Evolutionary conservation across 106 monocot genomes (phyloP).

Genomic region (Acorus calamus): DNA sequence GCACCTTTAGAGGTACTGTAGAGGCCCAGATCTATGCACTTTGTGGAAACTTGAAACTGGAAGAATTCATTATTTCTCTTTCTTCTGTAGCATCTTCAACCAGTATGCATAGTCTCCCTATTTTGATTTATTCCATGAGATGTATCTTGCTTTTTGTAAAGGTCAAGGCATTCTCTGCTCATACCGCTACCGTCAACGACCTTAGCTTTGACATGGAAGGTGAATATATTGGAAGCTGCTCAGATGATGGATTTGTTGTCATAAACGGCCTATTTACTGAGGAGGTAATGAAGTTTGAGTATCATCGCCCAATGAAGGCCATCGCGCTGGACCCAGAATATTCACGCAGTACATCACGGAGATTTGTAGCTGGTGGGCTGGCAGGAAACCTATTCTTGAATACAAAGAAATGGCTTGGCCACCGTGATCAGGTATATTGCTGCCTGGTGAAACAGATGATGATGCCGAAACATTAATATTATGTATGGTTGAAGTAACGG

Average conservation of each 20-base stretch:
- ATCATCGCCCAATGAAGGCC: conserved; percentile 95
- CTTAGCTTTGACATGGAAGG: conserved; percentile 87
- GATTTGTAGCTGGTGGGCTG: conserved; percentile 91
- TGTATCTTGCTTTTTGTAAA: conserved; percentile 12
- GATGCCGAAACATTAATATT: no score
- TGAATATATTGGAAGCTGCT: conserved; percentile 92
- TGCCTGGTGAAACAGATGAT: background rate
- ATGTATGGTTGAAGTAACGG: no score
- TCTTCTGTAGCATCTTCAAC: no score
- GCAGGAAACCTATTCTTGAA: conserved; percentile 84
- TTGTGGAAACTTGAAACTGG: no score
- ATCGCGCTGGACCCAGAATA: conserved; percentile 84
- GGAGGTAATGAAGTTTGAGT: conserved; percentile 82
- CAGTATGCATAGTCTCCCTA: no score
- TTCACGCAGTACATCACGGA: conserved; percentile 48
- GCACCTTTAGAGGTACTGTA: no score
- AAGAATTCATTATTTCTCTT: no score
- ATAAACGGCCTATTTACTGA: conserved; percentile 85
- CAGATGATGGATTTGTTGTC: conserved; percentile 88
- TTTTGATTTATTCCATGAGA: no score
- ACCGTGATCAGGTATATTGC: conserved; percentile 56
- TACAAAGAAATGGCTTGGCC: conserved; percentile 76
- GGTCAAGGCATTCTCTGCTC: conserved; percentile 84
- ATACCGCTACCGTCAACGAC: conserved; percentile 93
- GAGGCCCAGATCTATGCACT: no score